phyloP scores from a whole-genome alignment of 2,329 filamentous ascomycete species.

The Simplicillium aogashimaense region DNA sequence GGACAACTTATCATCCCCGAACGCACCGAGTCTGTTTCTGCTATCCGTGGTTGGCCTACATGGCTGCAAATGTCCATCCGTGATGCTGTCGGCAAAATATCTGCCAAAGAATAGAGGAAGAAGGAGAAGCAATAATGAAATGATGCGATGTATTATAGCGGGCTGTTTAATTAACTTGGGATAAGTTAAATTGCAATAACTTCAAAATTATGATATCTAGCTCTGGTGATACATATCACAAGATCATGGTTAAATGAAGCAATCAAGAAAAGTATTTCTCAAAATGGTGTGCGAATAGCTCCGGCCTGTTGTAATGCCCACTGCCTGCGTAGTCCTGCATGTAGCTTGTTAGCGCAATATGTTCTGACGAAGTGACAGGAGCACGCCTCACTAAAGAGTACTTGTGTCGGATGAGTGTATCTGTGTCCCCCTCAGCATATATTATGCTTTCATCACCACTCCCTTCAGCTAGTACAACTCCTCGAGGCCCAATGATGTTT shows the following conservation, averaged over 20 bases:
- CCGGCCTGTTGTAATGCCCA: conserved; percentile 9
- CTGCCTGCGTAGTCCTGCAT: conserved; percentile 8
- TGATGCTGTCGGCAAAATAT: neutral
- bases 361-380: conserved; percentile 1
- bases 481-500: conserved; percentile 5
- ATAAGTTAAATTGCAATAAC: no score
- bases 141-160: no score
- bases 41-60: conserved; percentile 7
- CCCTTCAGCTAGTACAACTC: conserved; percentile 2
- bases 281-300: conserved; percentile 6
- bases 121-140: no score
- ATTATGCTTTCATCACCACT: conserved; percentile 6
- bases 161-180: no score
- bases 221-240: no score
- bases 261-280: neutral
- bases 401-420: neutral
- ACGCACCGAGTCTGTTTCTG: neutral
- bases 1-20: conserved; percentile 31
- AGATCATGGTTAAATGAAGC: no score
- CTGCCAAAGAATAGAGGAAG: neutral
- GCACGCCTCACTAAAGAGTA: neutral
- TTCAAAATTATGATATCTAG: no score
- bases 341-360: conserved; percentile 3
- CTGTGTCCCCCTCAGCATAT: conserved; percentile 7
- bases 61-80: conserved; percentile 7